Conservation (phyloP, 108 stramenopile genomes). For the Cyclostephanos invisitatus region DNA sequence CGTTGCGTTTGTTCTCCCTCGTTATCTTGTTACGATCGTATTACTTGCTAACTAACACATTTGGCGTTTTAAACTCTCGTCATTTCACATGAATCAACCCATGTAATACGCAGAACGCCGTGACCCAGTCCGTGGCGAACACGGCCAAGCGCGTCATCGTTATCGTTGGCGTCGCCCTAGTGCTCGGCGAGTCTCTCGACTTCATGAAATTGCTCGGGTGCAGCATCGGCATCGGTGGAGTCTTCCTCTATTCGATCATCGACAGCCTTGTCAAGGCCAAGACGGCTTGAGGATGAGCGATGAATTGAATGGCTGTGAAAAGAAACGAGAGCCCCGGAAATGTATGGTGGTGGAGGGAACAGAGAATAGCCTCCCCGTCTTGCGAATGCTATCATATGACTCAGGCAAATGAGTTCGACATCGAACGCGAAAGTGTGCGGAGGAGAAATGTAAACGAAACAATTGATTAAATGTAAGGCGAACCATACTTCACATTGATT, state of each 20-base stretch:
- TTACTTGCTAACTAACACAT: no score
- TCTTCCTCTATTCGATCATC: conserved; percentile 72
- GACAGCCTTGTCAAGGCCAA: conserved; percentile 33
- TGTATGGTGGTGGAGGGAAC: no score
- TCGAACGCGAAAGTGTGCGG: no score
- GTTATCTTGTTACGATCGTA: neutral
- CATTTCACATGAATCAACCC: neutral
- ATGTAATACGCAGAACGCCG: conserved; percentile 33
- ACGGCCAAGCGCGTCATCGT: conserved; percentile 72
- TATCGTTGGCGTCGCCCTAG: conserved; percentile 65
- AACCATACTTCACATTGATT: no score
- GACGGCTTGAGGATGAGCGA: neutral
- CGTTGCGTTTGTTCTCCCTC: neutral
- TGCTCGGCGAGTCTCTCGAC: conserved; percentile 56
- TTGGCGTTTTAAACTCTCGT: no score
- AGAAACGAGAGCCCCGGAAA: no score
- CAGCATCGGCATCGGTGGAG: conserved; percentile 83
- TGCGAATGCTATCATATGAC: no score
- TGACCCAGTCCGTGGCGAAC: conserved; percentile 69
- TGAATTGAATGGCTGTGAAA: neutral
- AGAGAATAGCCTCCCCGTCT: no score
- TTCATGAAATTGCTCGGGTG: conserved; percentile 62
- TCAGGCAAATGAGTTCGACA: no score
- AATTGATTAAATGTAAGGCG: no score
- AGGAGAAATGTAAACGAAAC: no score